Evolutionary conservation across 139 green algal species (phyloP).

Genomic region (Closterium sp.): DNA sequence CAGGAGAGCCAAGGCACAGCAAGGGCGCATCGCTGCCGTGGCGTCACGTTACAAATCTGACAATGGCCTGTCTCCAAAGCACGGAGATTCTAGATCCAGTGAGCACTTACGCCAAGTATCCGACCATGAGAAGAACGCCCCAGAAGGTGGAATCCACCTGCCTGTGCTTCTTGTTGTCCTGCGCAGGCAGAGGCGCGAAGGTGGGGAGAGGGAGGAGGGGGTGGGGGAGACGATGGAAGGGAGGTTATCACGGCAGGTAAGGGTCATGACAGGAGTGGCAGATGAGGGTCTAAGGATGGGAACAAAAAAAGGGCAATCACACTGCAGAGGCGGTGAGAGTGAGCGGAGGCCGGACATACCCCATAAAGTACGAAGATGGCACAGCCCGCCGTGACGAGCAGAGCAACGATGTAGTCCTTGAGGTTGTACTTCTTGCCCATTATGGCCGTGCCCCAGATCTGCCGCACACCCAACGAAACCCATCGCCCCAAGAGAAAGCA

Average conservation of each 20-base stretch:
- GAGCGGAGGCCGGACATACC: neutral
- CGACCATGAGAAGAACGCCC: neutral
- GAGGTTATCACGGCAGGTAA: too few relatives aligned
- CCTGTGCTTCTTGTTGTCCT: neutral
- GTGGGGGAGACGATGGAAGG: too few relatives aligned
- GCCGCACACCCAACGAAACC: constrained; percentile 47
- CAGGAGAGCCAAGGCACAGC: too few relatives aligned
- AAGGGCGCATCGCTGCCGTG: too few relatives aligned
- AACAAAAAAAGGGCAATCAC: neutral
- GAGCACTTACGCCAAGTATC: neutral
- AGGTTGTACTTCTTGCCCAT: constrained; percentile 79
- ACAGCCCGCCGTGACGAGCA: constrained; percentile 80
- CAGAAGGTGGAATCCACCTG: neutral
- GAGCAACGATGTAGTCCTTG: constrained; percentile 77
- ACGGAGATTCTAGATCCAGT: too few relatives aligned
- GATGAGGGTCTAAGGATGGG: neutral
- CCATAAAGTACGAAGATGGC: constrained; percentile 72
- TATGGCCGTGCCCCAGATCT: constrained; percentile 93
- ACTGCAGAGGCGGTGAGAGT: neutral
- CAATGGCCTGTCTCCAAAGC: neutral
- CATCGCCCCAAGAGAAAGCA: neutral
- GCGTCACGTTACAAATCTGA: neutral
- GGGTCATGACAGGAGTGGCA: neutral
- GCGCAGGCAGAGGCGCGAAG: neutral
- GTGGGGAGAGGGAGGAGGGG: too few relatives aligned